A percentile compares a stretch with the other conserved stretches of the same genome.
Conservation (phyloP, 1,284 basidiomycete species). For the Boletus subluridellus region DNA sequence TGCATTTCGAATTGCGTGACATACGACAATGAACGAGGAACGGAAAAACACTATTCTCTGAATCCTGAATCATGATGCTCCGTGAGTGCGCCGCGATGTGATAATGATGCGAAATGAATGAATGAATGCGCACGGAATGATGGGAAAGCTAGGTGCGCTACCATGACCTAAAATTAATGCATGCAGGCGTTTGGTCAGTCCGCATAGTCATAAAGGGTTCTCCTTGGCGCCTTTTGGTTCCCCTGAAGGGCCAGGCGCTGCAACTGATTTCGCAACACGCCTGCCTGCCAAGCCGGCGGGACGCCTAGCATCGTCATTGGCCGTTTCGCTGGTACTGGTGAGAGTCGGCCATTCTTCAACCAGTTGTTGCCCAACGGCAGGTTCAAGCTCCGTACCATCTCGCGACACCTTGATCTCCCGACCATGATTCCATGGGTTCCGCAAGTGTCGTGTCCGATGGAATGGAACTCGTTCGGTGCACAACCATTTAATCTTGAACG, state of each 20-base stretch:
- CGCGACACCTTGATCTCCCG: conserved; percentile 88
- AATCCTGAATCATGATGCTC: conserved; percentile 45
- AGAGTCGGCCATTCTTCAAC: conserved; percentile 72
- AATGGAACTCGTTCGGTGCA: conserved; percentile 76
- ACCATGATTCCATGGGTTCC: conserved; percentile 92
- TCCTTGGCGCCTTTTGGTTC: not conserved
- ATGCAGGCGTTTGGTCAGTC: not conserved
- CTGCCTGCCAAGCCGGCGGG: not conserved
- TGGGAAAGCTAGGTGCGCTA: conserved; percentile 11
- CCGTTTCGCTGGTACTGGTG: conserved; percentile 12
- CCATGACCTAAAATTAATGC: conserved; percentile 11
- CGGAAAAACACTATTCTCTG: conserved; percentile 36
- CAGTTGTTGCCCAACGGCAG: conserved; percentile 68
- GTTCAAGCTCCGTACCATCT: conserved; percentile 91
- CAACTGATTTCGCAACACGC: not conserved
- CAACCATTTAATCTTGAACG: conserved; percentile 87
- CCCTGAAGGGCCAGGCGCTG: not conserved
- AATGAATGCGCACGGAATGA: conserved; percentile 2
- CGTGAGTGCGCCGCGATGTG: conserved; percentile 23
- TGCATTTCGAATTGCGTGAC: not conserved
- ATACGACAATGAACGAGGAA: not conserved
- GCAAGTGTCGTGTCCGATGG: conserved; percentile 69
- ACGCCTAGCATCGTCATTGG: conserved; percentile 6
- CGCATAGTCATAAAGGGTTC: not conserved
- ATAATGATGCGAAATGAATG: conserved; percentile 13